Conservation (phyloP, 129 eudicot species). For the Centaurea solstitialis region DNA sequence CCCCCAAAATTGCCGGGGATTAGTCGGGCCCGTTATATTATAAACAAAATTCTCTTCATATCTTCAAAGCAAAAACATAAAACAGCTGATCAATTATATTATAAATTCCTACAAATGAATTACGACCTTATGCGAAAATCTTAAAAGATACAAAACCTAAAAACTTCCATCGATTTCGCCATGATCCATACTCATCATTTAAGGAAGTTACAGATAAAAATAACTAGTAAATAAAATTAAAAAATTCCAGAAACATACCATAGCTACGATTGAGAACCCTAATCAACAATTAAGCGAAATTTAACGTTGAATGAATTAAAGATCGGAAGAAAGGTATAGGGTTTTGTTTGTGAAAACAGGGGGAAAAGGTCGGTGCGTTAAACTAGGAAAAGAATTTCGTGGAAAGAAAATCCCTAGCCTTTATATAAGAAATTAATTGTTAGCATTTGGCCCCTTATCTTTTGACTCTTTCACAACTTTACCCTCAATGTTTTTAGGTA, state of each 20-base stretch:
- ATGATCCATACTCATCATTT: not conserved
- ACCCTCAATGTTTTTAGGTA: not conserved
- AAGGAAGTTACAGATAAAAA: not conserved
- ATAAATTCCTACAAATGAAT: not conserved
- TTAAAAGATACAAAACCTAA: not conserved
- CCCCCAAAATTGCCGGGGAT: too few relatives aligned
- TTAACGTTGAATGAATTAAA: not conserved
- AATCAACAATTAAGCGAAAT: not conserved
- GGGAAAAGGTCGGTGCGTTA: not conserved
- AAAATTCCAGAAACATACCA: not conserved
- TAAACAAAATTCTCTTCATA: not conserved
- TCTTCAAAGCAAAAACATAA: not conserved
- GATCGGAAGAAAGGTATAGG: not conserved
- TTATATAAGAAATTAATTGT: not conserved
- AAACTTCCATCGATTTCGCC: not conserved
- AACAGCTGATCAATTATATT: not conserved
- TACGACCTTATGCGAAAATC: not conserved
- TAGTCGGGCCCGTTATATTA: too few relatives aligned
- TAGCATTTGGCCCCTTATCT: constrained; percentile 4
- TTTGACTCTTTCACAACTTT: not conserved
- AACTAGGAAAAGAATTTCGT: not conserved
- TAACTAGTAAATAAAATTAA: not conserved
- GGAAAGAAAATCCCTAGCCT: not conserved
- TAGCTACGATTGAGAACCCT: not conserved
- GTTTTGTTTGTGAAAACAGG: constrained; percentile 12